Evolutionary conservation across 495 filamentous ascomycete genomes (phyloP).

Genomic region (Xylaria bambusicola): DNA sequence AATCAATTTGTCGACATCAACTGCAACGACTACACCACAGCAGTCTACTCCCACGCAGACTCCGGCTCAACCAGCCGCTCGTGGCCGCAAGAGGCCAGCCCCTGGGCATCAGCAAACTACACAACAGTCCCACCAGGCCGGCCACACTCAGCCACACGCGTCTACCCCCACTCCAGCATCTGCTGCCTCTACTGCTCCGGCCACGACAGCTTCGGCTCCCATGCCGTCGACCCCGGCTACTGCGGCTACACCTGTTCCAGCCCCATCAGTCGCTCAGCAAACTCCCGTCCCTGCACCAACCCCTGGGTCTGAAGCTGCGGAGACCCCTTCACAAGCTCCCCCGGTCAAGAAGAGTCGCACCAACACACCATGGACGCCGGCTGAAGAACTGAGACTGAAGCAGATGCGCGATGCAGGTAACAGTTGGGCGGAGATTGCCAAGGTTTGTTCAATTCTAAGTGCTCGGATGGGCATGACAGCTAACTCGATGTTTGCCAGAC

Average conservation of each 20-base stretch:
- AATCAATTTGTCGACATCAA: constrained; percentile 39
- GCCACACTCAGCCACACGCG: constrained; percentile 27
- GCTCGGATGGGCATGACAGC: constrained; percentile 20
- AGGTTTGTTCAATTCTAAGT: constrained; percentile 54
- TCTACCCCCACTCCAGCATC: constrained; percentile 24
- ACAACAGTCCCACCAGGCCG: constrained; percentile 17
- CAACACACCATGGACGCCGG: constrained; percentile 96
- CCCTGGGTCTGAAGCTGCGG: constrained; percentile 34
- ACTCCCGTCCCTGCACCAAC: constrained; percentile 36
- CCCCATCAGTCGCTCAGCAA: constrained; percentile 35
- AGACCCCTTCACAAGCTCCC: constrained; percentile 45
- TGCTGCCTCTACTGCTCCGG: constrained; percentile 22
- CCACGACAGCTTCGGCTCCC: constrained; percentile 25
- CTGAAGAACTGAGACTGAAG: constrained; percentile 90
- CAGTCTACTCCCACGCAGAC: constrained; percentile 47
- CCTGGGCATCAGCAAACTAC: constrained; percentile 18
- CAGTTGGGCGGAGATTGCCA: constrained; percentile 97
- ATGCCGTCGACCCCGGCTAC: constrained; percentile 31
- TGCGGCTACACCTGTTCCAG: constrained; percentile 27
- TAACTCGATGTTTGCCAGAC: constrained; percentile 60
- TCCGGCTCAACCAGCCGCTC: constrained; percentile 30
- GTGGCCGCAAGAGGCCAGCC: constrained; percentile 29
- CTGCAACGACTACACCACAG: constrained; percentile 33
- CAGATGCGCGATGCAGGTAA: constrained; percentile 88
- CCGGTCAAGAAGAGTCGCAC: constrained; percentile 90